phyloP scores from a whole-genome alignment of 352 stramenopile species.

The Phytophthora pinifolia region DNA sequence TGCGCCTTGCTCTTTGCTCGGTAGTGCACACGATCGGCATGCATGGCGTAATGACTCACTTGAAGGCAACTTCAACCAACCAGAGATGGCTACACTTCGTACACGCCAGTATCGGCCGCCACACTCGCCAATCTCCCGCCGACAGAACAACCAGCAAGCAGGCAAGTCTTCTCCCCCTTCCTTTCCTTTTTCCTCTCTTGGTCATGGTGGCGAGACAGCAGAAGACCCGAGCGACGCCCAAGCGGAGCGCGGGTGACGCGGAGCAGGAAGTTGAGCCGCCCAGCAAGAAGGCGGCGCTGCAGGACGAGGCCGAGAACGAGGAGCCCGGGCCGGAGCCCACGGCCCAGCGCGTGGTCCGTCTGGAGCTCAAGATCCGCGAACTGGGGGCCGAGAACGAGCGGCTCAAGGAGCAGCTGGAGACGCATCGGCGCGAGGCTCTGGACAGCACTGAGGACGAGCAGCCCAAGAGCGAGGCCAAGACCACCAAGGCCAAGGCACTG shows the following conservation, averaged over 20 bases:
- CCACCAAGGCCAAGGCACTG: constrained; percentile 1
- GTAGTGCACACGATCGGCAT: too few species aligned
- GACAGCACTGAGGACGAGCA: not conserved
- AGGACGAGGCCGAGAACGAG: constrained; percentile 1
- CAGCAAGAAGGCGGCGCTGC: constrained; percentile 12
- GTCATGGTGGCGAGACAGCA: constrained; percentile 11
- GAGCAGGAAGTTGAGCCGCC: not conserved
- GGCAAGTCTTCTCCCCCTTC: not conserved
- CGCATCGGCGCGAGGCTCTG: not conserved
- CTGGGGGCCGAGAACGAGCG: constrained; percentile 15
- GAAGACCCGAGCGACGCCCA: constrained; percentile 4
- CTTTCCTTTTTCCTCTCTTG: too few species aligned
- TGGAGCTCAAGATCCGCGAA: constrained; percentile 16
- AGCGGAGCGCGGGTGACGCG: constrained; percentile 3
- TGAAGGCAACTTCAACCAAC: constrained; percentile 18
- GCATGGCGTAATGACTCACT: too few species aligned
- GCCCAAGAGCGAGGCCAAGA: not conserved
- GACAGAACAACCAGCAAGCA: constrained; percentile 1
- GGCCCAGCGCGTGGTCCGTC: constrained; percentile 5
- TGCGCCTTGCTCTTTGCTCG: too few species aligned
- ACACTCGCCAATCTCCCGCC: constrained; percentile 9
- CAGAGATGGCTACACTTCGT: constrained; percentile 18
- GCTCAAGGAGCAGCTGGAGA: constrained; percentile 21
- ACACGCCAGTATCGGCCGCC: not conserved
- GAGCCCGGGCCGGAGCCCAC: constrained; percentile 16